Evolutionary conservation across 805 yeast genomes (phyloP), one percentile per base, ranked within the genome.

Genomic region (Nakazawaea peltata): DNA sequence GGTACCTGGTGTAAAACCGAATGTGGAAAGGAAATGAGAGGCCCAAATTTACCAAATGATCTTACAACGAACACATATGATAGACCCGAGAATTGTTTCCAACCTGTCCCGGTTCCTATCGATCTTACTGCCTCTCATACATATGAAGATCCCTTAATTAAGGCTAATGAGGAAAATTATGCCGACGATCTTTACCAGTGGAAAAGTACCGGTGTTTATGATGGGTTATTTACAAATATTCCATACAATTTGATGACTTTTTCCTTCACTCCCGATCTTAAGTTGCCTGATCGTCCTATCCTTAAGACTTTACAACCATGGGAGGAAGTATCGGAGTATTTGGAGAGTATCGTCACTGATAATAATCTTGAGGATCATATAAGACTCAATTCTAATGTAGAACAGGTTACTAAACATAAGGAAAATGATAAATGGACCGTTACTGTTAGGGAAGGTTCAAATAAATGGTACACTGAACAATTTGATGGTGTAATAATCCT

Each of bases 401-500:
- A 61, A 36, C 44, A 50, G 10, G 53, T 58, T 6, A 32, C 36
- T 26, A 52, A 53, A 33, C 40, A 37, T 6, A 16, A 16, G 8
- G 23, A 15, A 16, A 44, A 32, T 5, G 54, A 50, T 2, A 57
- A 62, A 42, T 64, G 70, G 70, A 41, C 41, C 3, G 37, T 62
- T 12, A 47, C 49, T 17, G 54, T 57, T 3, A 31, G 26, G 21
- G 19, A 26, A 5, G 31, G 27, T 15, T 19, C 12, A 8, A 40
- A 34, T 5, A 49, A 47, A 36, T 66, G 71, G 71, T 65, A 64
- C 42, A 45, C 38, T 32, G 65, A 65, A 44, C 42, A 46, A 24
- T 65, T 62, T 42, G 72, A 66, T 49, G 71, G 62, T 2, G 55
- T 67, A 11, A 56, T 65, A 5, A 44, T 59, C 24, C 58, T 67